These are phyloP conservation scores for Clathrospora elynae DNA, from an alignment of 2,329 filamentous ascomycete species.

Conservation along the genomic window DNA sequence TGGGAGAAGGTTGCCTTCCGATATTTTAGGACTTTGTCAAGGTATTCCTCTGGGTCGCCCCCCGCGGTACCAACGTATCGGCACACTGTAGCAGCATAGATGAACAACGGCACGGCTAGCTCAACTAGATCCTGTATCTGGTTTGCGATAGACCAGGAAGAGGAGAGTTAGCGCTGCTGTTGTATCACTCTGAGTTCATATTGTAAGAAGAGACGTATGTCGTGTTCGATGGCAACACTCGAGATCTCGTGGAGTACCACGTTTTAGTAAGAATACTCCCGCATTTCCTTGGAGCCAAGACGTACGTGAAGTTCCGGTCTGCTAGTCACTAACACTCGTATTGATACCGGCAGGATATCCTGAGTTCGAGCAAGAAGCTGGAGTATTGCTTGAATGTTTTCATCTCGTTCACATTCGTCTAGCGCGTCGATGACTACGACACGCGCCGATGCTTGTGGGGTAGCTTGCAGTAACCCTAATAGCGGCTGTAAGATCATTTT, in stretches of 20 bases:
- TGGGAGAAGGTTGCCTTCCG: slow-evolving; percentile 20
- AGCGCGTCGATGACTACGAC: slow-evolving; percentile 32
- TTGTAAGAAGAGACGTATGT: slow-evolving; percentile 24
- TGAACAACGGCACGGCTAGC: slow-evolving; percentile 41
- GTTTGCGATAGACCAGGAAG: slow-evolving; percentile 29
- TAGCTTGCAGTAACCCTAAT: background rate
- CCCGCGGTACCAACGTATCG: slow-evolving; percentile 25
- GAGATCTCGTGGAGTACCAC: slow-evolving; percentile 19
- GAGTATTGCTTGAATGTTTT: slow-evolving; percentile 22
- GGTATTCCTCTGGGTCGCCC: slow-evolving; percentile 13
- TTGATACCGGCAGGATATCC: slow-evolving; percentile 9
- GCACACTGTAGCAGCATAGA: slow-evolving; percentile 37
- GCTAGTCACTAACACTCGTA: slow-evolving; percentile 27
- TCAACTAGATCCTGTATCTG: slow-evolving; percentile 31
- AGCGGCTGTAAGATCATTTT: slow-evolving; percentile 13
- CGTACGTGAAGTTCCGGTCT: slow-evolving; percentile 26
- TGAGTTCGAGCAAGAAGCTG: slow-evolving; percentile 20
- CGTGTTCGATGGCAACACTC: slow-evolving; percentile 17
- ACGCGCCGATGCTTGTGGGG: background rate
- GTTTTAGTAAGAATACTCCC: slow-evolving; percentile 17
- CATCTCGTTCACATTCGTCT: slow-evolving; percentile 37
- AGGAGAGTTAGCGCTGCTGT: slow-evolving; percentile 14
- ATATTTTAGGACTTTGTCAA: slow-evolving; percentile 23
- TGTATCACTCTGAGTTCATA: slow-evolving; percentile 23
- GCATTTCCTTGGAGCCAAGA: slow-evolving; percentile 22